A percentile compares a stretch with the other conserved stretches of the same genome.
Conservation (phyloP, 768 basidiomycete genomes). For the Lentinula raphanica region DNA sequence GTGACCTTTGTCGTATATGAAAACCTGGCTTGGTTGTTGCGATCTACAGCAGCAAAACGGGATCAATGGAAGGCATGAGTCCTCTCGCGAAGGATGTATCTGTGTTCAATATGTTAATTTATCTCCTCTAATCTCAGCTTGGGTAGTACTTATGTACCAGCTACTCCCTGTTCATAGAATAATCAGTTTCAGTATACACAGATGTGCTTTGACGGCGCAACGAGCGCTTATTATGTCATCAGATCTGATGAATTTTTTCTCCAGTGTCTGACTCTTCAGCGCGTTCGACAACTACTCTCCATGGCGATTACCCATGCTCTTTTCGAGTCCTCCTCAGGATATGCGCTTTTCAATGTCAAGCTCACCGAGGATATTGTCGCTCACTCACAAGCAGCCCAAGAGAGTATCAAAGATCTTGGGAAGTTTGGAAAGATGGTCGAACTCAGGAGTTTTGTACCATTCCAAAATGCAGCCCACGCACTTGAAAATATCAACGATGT, state of each 20-base stretch:
- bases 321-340: conserved; percentile 92
- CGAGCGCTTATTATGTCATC: too few species aligned
- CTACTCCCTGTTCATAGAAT: too few species aligned
- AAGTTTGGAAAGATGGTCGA: conserved; percentile 93
- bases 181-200: too few species aligned
- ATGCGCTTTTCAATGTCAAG: conserved; percentile 87
- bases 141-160: too few species aligned
- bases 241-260: too few species aligned
- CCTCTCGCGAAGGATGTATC: neutral
- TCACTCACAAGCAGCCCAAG: conserved; percentile 72
- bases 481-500: conserved; percentile 95
- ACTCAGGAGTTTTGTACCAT: conserved; percentile 87
- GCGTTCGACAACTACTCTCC: too few species aligned
- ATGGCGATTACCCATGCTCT: conserved; percentile 70
- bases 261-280: too few species aligned
- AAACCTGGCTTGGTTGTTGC: conserved; percentile 78
- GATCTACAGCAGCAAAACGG: conserved; percentile 56
- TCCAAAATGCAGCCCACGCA: conserved; percentile 89
- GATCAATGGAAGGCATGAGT: conserved; percentile 20
- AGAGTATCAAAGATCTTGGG: conserved; percentile 78
- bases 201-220: too few species aligned
- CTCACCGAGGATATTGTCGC: conserved; percentile 84
- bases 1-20: conserved; percentile 98
- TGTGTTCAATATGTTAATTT: neutral
- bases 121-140: neutral